Evolutionary conservation across 352 stramenopile species (phyloP).

Genomic region (Phytophthora crassamura): DNA sequence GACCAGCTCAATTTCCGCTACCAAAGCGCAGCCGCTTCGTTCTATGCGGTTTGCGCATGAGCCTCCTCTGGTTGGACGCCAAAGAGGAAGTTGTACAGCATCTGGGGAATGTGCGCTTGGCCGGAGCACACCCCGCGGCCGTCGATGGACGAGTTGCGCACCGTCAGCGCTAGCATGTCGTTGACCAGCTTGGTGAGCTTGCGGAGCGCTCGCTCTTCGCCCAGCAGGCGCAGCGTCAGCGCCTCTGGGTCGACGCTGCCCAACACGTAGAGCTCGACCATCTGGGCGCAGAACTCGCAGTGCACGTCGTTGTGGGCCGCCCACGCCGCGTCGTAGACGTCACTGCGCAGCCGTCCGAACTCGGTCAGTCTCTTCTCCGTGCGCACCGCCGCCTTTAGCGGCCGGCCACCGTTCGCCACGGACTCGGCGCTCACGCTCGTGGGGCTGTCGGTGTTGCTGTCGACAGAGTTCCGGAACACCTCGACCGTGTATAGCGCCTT

Average conservation of each 20-base stretch:
- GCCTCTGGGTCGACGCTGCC: slow-evolving; percentile 30
- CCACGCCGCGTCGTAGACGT: slow-evolving; percentile 37
- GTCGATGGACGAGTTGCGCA: slow-evolving; percentile 22
- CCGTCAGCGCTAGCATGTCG: slow-evolving; percentile 34
- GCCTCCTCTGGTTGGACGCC: slow-evolving; percentile 5
- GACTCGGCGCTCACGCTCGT: slow-evolving; percentile 5
- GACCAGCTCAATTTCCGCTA: no score
- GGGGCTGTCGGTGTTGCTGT: slow-evolving; percentile 15
- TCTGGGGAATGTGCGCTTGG: slow-evolving; percentile 37
- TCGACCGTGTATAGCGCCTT: slow-evolving; percentile 36
- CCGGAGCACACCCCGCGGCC: slow-evolving; percentile 26
- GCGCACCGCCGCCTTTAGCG: slow-evolving; percentile 16
- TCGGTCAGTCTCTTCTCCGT: slow-evolving; percentile 32
- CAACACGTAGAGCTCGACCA: slow-evolving; percentile 39
- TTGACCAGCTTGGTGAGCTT: slow-evolving; percentile 36
- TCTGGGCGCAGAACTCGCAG: slow-evolving; percentile 37
- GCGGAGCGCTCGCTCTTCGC: slow-evolving; percentile 24
- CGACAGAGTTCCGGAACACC: slow-evolving; percentile 26
- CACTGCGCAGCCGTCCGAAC: slow-evolving; percentile 26
- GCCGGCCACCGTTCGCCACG: neutral
- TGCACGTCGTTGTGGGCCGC: slow-evolving; percentile 26
- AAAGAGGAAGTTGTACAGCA: slow-evolving; percentile 43
- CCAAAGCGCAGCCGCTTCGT: no score
- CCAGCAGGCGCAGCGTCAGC: slow-evolving; percentile 27
- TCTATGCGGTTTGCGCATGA: slow-evolving; percentile 9